Base-by-base conservation (phyloP, 306 rosid species). In the Abrus precatorius region DNA sequence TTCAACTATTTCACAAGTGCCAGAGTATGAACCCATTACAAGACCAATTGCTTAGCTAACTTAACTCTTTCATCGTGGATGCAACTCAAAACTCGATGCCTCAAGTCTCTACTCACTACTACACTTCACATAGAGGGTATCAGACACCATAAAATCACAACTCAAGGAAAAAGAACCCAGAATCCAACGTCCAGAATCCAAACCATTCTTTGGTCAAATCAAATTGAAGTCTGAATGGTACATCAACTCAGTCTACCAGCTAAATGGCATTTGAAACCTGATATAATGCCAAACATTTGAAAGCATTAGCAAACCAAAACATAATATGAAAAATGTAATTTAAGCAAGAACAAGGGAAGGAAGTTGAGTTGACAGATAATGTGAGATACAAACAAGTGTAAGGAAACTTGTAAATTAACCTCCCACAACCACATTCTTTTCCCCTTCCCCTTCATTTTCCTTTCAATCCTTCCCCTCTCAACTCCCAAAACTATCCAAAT, bases 1-100 rank as follows among this genome's bases (percentile, higher is more conserved):
- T 89, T 95, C 99, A 84, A 95, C 94, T 83, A 95, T 95, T 86
- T 95, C 99, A 67, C 91, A 88, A 78, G 87, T 89, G 48, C 90
- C 96, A 3, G 92, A 83, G 80, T 75, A 90, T 11, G 98, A 90
- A 88, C 92, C 98, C 99, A 95, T 95, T 69, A 49, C 80, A 36
- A 69, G 30, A 74, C 53, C 63, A 80, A 69, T 56, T 20, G 45
- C 57, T 73, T 79, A 36, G 64, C 77, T 41, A 66, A 38, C 70
- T 60, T 55, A 53, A 34, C 43, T 50, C 34, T 45, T 6, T 66
- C 73, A 64, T 47, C 14, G 65, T 3, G 40, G 48, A 74, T 40
- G 54, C 10, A 68, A 49, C 50, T 52, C 57, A 52, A 64, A 3
- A 72, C 45, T 60, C 38, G 80, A 40, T 34, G 65, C 81, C 81